Base-by-base conservation (phyloP, 179 eudicot species). In the Nepenthes alata region DNA sequence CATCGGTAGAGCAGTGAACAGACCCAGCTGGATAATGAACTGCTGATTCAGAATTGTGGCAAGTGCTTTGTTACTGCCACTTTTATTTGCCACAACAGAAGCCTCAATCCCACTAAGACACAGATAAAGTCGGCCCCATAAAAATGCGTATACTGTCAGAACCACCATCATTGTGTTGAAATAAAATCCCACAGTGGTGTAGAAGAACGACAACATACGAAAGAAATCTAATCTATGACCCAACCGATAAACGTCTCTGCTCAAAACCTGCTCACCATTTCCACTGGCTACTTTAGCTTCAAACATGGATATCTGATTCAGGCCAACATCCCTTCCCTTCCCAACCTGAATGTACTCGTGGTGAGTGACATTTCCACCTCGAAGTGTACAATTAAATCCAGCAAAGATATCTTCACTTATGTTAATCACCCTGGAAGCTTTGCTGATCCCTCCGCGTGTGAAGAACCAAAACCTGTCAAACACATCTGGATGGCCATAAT, bases 211-310 rank as follows among this genome's bases (percentile, higher is more conserved):
- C 14, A 91, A 73, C 95, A 88, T 88, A 58, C 97, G 68, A 76
- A 87, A 91, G 62, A 91, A 91, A 53, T 91, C 97, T 71, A 91
- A 74, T 77, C 96, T 74, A 69, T 88, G 95, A 13, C 97, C 97
- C 77, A 91, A 75, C 60, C 97, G 78, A 67, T 91, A 88, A 25
- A 91, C 87, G 50, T 91, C 97, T 75, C 97, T 72, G 66, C 97
- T 91, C 36, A 91, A 79, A 5, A 81, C 79, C 73, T 91, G 97
- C 82, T 91, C 97, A 35, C 96, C 97, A 63, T 88, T 91, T 67
- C 97, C 97, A 72, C 95, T 88, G 6, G 97, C 88, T 47, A 91
- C 91, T 57, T 91, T 91, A 54, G 97, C 97, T 71, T 91, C 97
- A 71, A 91, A 91, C 93, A 88, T 88, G 4, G 97, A 80, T 72